Percentiles rank a stretch among this genome's conserved stretches.
phyloP scores from a whole-genome alignment of 176 grass and related monocot species.

The Olyra latifolia region DNA sequence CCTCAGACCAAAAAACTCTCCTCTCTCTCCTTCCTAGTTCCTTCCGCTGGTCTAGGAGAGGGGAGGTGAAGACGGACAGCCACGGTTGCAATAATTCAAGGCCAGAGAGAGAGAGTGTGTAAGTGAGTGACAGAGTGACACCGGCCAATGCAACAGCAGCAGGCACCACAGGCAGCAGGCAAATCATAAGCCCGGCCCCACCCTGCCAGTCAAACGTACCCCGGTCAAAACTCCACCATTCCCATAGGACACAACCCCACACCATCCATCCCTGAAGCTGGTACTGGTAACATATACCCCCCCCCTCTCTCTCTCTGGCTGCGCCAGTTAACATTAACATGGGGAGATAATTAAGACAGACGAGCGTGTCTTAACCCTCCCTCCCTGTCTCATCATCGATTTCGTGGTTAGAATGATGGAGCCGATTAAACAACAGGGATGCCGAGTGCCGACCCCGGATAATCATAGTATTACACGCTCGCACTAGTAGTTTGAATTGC shows the following conservation, averaged over 20 bases:
- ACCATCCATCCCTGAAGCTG: neutral
- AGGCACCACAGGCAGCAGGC: slow-evolving; percentile 27
- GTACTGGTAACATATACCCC: neutral
- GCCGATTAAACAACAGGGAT: neutral
- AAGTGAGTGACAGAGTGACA: neutral
- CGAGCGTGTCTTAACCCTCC: neutral
- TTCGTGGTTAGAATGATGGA: neutral
- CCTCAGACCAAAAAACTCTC: neutral
- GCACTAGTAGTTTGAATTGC: neutral
- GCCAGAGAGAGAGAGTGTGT: neutral
- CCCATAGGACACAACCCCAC: neutral
- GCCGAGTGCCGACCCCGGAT: neutral
- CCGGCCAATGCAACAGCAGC: slow-evolving; percentile 33
- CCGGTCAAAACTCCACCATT: slow-evolving; percentile 27
- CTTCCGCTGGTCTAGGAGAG: neutral
- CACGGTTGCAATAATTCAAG: slow-evolving; percentile 37
- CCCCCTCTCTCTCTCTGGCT: neutral
- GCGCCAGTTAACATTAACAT: neutral
- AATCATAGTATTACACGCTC: neutral
- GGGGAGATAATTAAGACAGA: neutral
- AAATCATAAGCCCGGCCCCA: slow-evolving; percentile 49
- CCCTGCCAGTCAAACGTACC: slow-evolving; percentile 36
- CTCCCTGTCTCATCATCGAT: slow-evolving; percentile 2
- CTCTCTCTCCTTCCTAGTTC: neutral
- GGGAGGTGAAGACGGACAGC: neutral